Evolutionary conservation across 352 stramenopile genomes (phyloP), one percentile per base, ranked within the genome.

Genomic region (Phytophthora palmivora): DNA sequence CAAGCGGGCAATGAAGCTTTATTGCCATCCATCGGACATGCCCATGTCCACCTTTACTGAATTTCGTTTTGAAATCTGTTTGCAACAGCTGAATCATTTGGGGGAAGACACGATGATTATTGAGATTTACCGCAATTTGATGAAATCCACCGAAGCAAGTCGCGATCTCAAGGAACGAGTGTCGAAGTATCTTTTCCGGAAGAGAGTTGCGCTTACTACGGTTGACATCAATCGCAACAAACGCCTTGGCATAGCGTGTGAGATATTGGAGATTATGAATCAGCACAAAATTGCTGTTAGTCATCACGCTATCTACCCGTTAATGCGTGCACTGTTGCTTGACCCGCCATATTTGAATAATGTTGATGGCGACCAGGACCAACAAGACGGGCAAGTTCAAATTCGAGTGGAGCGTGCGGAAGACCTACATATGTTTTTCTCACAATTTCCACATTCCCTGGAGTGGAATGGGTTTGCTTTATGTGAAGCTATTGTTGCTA

Each of bases 41-140:
- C 30, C 57, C 2, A 81, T 90, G 74, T 67, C 61, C 19, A 37
- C 33, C 2, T 88, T 78, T 43, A 84, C 73, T 1, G 76, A 91
- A 57, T 82, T 80, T 55, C 79, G 74, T 9, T 89, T 93, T 50
- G 82, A 89, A 24, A 88, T 88, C 38, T 87, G 76, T 47, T 52
- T 91, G 33, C 80, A 88, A 49, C 77, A 78, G 33, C 54, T 93
- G 24, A 81, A 76, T 66, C 51, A 79, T 5, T 45, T 78, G 24
- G 67, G 71, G 24, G 67, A 80, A 52, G 54, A 76, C 11, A 57
- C 63, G 8, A 79, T 88, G 62, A 73, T 90, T 58, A 70, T 93
- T 22, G 49, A 74, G 10, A 59, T 93, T 22, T 85, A 90, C 41
- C 51, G 66, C 48, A 69, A 80, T 32, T 32, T 93, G 2, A 76